Base-by-base conservation (phyloP, 2,329 filamentous ascomycete species). In the Cephalotrichum gorgonifer region DNA sequence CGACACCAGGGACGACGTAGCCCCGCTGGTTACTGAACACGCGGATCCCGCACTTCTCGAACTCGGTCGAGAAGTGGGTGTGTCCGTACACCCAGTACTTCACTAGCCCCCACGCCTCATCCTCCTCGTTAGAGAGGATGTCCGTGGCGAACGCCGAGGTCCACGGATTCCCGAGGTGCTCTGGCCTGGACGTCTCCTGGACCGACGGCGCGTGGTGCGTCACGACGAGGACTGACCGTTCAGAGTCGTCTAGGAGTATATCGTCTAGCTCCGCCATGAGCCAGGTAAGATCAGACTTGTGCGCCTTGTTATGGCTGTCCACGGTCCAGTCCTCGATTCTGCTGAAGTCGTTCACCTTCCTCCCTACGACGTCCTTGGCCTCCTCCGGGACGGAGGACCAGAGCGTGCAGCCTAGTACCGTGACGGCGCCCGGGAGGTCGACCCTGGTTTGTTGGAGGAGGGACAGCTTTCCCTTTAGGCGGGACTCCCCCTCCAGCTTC, bases 121-220 rank as follows among this genome's bases (percentile, higher is more conserved):
- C 22, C 20, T 56, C 55, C n/a, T n/a, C n/a, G n/a, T n/a, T n/a
- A 27, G 53, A 52, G 4, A 68, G 20, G 6, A 69, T 52, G 49
- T 80, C 73, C 1, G 75, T 79, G 4, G 69, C 72, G 57, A 79
- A 82, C 0, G 71, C 76, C 7, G 65, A 65, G 2, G 61, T 65
- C 66, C 70, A 73, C 0, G 70, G 67, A 22, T 66, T 75, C 15
- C 64, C 58, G 3, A 63, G 55, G 45, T 82, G 63, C 52, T 72
- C 65, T 0, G 76, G 76, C 2, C 65, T 64, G 1, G 76, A 73
- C 2, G 74, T 72, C 6, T 66, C 67, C 42, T 67, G 53, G 1
- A 74, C 54, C n/a, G 64, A 72, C 1, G 78, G 78, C 2, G 77
- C 75, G 55, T 82, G 78, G 48, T 81, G 76, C 1, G 76, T 81